Base-by-base conservation (phyloP, 139 green algal species). In the Microglena sp. region DNA sequence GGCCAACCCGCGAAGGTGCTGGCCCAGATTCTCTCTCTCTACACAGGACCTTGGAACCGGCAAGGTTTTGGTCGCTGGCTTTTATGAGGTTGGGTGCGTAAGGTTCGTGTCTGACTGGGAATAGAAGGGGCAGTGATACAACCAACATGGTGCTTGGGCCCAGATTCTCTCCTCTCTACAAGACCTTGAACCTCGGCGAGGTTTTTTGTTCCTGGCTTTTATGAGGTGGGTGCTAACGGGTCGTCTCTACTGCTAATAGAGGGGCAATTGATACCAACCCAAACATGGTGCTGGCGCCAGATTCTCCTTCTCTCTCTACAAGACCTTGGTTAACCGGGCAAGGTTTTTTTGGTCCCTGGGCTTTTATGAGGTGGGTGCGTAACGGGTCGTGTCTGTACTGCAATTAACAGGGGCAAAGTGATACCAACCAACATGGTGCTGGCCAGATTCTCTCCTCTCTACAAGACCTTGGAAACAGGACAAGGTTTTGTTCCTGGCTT, bases 311-410 rank as follows among this genome's bases (percentile, higher is more conserved):
- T 93, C 40, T 70, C 75, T 21, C 34, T 40, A 24, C 56, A 68
- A 73, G 60, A 77, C 26, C 33, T 73, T 11, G 11, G 69, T 8
- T 0, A 2, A 22, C 71, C 77, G 1, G 55, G 58, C 24, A 53
- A 18, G 2, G 64, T 92, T 1, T 29, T 66, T n/a, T n/a, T n/a
- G n/a, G 0, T 66, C 92, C 2, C 33, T 69, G 11, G 86, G 84
- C n/a, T 92, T 89, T 33, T 92, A 92, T 30, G 71, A 86, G 32
- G 74, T 77, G 43, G n/a, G n/a, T n/a, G n/a, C n/a, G n/a, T n/a
- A n/a, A n/a, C n/a, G n/a, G n/a, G n/a, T n/a, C n/a, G n/a, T n/a
- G n/a, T n/a, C n/a, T n/a, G n/a, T n/a, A n/a, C n/a, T n/a, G n/a
- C n/a, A n/a, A n/a, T n/a, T n/a, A n/a, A n/a, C n/a, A n/a, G n/a